Evolutionary conservation across 2,329 filamentous ascomycete genomes (phyloP).

Genomic region (Aspergillus clavatus): DNA sequence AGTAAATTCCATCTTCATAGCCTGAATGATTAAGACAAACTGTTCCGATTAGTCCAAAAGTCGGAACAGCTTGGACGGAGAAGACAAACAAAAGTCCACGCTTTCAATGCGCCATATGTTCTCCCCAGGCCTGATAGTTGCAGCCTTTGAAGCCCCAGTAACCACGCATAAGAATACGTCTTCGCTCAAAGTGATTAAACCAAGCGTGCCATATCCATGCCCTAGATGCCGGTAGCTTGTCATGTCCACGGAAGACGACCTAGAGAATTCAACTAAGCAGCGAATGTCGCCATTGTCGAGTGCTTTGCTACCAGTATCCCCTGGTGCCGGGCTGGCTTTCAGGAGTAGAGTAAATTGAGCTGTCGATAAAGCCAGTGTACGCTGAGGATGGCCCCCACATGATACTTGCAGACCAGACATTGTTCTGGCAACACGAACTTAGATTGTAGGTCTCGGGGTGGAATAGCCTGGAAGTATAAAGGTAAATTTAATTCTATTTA

Average conservation of each 20-base stretch:
- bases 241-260: slow-evolving; percentile 60
- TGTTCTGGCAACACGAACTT: neutral
- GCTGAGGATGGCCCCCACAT: slow-evolving; percentile 79
- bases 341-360: slow-evolving; percentile 77
- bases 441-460: neutral
- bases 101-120: slow-evolving; percentile 79
- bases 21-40: slow-evolving; percentile 83
- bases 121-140: slow-evolving; percentile 79
- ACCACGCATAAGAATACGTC: slow-evolving; percentile 92
- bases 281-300: slow-evolving; percentile 42
- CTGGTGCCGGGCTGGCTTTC: slow-evolving; percentile 65
- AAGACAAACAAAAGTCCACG: slow-evolving; percentile 67
- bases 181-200: slow-evolving; percentile 73
- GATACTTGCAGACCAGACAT: slow-evolving; percentile 68
- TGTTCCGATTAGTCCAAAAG: slow-evolving; percentile 21
- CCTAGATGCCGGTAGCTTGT: slow-evolving; percentile 73
- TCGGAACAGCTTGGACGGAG: neutral
- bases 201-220: slow-evolving; percentile 78
- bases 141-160: slow-evolving; percentile 71
- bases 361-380: slow-evolving; percentile 81
- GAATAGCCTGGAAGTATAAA: neutral
- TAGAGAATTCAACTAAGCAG: slow-evolving; percentile 87
- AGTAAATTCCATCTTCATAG: slow-evolving; percentile 70
- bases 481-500: neutral
- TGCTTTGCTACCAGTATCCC: slow-evolving; percentile 42